A percentile compares a stretch with the other conserved stretches of the same genome.
phyloP scores from a whole-genome alignment of 441 rosid species.

The Arabidopsis hybrid region DNA sequence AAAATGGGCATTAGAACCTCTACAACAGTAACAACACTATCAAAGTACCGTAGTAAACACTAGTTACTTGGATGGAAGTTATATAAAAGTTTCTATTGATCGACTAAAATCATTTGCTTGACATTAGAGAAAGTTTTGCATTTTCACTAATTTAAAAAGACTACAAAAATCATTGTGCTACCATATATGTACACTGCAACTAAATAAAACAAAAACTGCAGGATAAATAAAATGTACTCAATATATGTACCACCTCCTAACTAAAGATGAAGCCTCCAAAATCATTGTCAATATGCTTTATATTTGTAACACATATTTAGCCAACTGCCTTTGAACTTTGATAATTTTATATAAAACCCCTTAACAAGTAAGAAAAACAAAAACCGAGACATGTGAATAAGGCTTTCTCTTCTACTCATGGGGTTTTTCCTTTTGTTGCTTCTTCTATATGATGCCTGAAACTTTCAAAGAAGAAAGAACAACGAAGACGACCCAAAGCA shows the following conservation, averaged over 20 bases:
- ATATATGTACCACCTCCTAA: constrained; percentile 2
- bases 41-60: neutral
- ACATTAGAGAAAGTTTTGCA: neutral
- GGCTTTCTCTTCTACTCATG: constrained; percentile 6
- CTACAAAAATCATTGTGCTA: neutral
- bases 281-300: constrained; percentile 16
- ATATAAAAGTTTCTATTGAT: neutral
- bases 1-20: neutral
- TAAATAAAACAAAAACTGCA: neutral
- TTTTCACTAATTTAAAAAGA: neutral
- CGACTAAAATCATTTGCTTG: neutral
- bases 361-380: neutral
- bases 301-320: constrained; percentile 8
- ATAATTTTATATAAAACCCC: constrained; percentile 7
- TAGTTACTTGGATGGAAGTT: neutral
- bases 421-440: constrained; percentile 5
- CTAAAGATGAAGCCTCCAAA: constrained; percentile 16
- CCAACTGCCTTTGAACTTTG: constrained; percentile 18
- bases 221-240: neutral
- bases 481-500: constrained; percentile 84
- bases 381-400: neutral
- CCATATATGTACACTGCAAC: neutral
- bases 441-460: constrained; percentile 61
- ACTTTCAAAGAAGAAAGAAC: constrained; percentile 80
- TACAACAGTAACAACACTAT: too few species aligned